Evolutionary conservation across 768 basidiomycete genomes (phyloP), one percentile per base, ranked within the genome.

Genomic region (Lepiota venenata): DNA sequence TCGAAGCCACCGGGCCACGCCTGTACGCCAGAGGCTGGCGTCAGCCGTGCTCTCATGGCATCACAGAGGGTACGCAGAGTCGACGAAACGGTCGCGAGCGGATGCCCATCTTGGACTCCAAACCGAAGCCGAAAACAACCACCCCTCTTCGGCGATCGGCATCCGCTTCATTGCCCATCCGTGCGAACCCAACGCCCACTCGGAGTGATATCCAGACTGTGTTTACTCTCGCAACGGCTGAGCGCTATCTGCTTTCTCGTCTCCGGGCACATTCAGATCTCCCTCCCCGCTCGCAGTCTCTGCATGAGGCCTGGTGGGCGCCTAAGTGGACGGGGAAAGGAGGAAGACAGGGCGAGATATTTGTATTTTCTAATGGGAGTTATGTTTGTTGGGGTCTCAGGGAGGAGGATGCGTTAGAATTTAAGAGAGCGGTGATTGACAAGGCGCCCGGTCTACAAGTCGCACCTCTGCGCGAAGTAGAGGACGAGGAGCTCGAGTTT

Each of bases 401-500:
- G 12, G 91, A 94, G 67, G 76, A 77, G 8, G 89, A 89, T 37
- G 93, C 88, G 2, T 75, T 73, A 56, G 71, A 69, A 44, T 94
- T 95, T 66, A 79, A 83, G 20, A 66, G 70, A 21, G 77, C 89
- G 48, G 76, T 93, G 27, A 73, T 92, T 43, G 69, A 70, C 37
- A 75, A 71, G 20, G 75, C 76, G 2, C 67, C 75, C 0, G 78
- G 75, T 1, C 79, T 85, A 22, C 84, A 92, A 65, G 73, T 93
- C 8, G 81, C 77, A 3, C 75, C 81, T 2, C 72, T 94, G 50
- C 75, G 66, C 22, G 87, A 87, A 49, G 73, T 81, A 15, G 93
- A 94, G 73, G 88, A 88, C 11, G 93, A 94, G 63, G 93, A 94
- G 61, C 76, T 97, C 47, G 94, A 97, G 65, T 96, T 94, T 69